Evolutionary conservation across 331 rosid genomes (phyloP).

Genomic region (Spiraea crenata): DNA sequence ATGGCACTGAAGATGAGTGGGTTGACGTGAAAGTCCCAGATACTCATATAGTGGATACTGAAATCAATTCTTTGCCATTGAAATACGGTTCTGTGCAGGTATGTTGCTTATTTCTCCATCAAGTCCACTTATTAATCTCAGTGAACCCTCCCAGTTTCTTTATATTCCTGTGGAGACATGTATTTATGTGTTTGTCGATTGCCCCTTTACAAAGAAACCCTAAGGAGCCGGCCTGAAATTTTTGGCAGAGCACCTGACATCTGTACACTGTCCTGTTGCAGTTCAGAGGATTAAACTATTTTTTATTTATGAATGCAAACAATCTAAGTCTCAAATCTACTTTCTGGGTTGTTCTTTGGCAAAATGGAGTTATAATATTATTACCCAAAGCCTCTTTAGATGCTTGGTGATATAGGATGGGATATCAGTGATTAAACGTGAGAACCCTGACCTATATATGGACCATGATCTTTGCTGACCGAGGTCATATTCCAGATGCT

Average conservation of each 20-base stretch:
- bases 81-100: constrained; percentile 48
- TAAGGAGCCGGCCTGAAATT: not conserved
- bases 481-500: not conserved
- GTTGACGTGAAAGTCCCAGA: constrained; percentile 62
- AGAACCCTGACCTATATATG: not conserved
- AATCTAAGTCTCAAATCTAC: not conserved
- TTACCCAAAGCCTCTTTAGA: not conserved
- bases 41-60: constrained; percentile 18
- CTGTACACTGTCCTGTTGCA: not conserved
- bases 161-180: not conserved
- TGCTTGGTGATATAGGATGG: not conserved
- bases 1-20: constrained; percentile 78
- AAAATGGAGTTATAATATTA: not conserved
- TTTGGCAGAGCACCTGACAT: not conserved
- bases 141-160: not conserved
- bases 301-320: not conserved
- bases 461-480: constrained; percentile 13
- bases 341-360: not conserved
- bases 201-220: not conserved
- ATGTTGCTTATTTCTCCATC: constrained; percentile 16
- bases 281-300: not conserved
- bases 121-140: not conserved
- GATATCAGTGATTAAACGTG: not conserved
- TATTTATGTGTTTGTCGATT: not conserved
- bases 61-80: constrained; percentile 17